Base-by-base conservation (phyloP, 2,329 filamentous ascomycete species). In the Colletotrichum costaricense region DNA sequence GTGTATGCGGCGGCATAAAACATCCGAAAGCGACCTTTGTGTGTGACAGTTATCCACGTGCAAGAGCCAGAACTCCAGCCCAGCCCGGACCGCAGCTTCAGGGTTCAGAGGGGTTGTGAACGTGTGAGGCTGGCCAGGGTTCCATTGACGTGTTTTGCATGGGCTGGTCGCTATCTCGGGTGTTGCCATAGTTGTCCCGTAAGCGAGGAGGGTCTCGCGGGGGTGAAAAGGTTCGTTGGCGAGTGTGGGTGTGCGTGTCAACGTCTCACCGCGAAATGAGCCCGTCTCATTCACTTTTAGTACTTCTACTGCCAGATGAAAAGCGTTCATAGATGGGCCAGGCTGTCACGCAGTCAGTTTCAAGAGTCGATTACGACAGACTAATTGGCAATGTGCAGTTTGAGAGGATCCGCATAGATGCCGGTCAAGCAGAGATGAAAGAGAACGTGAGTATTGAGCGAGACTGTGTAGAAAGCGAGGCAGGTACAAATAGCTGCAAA, bases 121-220 rank as follows among this genome's bases (percentile, higher is more conserved):
- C 38, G 14, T 42, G 38, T 30, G 19, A 33, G 19, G 22, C 19
- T 63, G 16, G 19, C 22, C 24, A 54, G 64, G 67, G 49, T 11
- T 49, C 22, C 14, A 22, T 66, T 70, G 63, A 60, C 63, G 14
- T 55, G 62, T 59, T 67, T 70, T 55, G 26, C 30, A 22, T 22
- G n/a, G 62, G 67, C 26, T 4, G 35, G 16, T 24, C 52, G 54
- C 42, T 19, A 42, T 66, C 42, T 42, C 4, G 28, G 28, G n/a
- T 58, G 54, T n/a, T 46, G 54, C 54, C 62, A 30, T 42, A 52
- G 2, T n/a, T 14, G 49, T 46, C 8, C 54, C 28, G 42, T 26
- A 55, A 46, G 59, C 59, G 28, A 58, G 11, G 35, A 52, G 26
- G 35, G 35, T 65, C 63, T 49, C 12, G 38, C 19, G 30, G 55